Evolutionary conservation across 1,139 yeast species (phyloP).

Genomic region (Geotrichum australiense): DNA sequence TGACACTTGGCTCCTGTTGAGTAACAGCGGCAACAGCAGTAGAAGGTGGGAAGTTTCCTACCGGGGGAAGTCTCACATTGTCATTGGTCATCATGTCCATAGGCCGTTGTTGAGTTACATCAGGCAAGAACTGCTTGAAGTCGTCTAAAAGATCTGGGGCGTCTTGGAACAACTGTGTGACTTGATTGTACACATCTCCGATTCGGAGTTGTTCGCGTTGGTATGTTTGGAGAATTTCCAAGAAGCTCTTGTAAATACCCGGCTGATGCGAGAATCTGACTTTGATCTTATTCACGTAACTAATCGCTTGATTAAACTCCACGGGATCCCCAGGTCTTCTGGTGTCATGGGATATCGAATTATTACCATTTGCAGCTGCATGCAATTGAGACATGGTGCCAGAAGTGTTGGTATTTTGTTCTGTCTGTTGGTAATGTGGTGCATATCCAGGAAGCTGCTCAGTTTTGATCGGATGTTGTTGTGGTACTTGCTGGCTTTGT

Average conservation of each 20-base stretch:
- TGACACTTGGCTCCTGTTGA: slow-evolving; percentile 1
- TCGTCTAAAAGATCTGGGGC: slow-evolving; percentile 94
- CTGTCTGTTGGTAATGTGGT: neutral
- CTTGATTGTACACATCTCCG: slow-evolving; percentile 90
- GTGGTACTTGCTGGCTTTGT: slow-evolving; percentile 15
- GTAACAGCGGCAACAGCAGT: neutral
- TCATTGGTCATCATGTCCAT: slow-evolving; percentile 15
- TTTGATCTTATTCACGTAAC: slow-evolving; percentile 91
- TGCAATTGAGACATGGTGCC: slow-evolving; percentile 36
- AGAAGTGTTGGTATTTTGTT: slow-evolving; percentile 9
- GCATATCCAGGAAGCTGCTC: slow-evolving; percentile 5
- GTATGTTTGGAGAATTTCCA: slow-evolving; percentile 92
- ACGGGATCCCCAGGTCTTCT: slow-evolving; percentile 63
- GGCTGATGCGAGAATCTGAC: slow-evolving; percentile 92
- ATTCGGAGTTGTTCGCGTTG: slow-evolving; percentile 95
- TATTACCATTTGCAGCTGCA: slow-evolving; percentile 37
- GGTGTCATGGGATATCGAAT: slow-evolving; percentile 21
- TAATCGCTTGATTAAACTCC: slow-evolving; percentile 94
- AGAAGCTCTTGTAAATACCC: slow-evolving; percentile 85
- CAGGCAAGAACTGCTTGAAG: slow-evolving; percentile 92
- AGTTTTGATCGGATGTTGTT: slow-evolving; percentile 10
- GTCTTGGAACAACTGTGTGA: slow-evolving; percentile 76
- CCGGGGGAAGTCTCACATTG: slow-evolving; percentile 70
- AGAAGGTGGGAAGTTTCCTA: slow-evolving; percentile 91
- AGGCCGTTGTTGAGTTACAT: slow-evolving; percentile 42